Evolutionary conservation across 352 stramenopile species (phyloP).

Genomic region (Pelagophyceae sp.): DNA sequence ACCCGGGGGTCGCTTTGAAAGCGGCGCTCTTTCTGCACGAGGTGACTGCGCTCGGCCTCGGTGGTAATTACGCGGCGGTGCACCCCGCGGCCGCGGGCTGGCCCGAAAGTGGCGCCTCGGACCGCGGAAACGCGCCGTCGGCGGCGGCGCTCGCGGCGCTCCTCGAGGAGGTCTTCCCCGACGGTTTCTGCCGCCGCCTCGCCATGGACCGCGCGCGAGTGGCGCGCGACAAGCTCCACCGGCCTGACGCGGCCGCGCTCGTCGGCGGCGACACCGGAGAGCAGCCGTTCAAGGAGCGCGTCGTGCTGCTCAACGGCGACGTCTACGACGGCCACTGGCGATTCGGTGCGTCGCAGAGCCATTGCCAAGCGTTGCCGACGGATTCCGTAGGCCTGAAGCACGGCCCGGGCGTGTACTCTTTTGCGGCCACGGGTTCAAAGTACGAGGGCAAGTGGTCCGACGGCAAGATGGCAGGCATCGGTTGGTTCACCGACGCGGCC

Average conservation of each 20-base stretch:
- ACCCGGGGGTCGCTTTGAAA: too few relatives aligned
- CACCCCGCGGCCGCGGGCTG: background rate
- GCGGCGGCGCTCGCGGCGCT: background rate
- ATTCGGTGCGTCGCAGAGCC: too few relatives aligned
- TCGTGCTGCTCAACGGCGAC: conserved; percentile 2
- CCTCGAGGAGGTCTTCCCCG: background rate
- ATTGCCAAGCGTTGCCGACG: too few relatives aligned
- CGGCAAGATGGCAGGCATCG: conserved; percentile 10
- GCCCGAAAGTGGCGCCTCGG: too few relatives aligned
- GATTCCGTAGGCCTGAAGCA: background rate
- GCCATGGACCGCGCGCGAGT: background rate
- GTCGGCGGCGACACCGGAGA: background rate
- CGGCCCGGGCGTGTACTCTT: background rate
- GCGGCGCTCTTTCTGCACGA: background rate
- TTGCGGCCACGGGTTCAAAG: background rate
- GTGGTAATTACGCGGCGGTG: background rate
- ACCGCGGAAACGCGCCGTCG: background rate
- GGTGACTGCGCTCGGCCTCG: background rate
- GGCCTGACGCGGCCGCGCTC: background rate
- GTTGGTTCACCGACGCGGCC: background rate
- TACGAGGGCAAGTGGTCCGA: background rate
- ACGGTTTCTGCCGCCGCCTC: background rate
- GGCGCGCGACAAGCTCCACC: background rate
- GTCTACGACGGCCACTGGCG: conserved; percentile 1
- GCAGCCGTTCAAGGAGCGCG: background rate